Base-by-base conservation (phyloP, 116 monocot species). In the Zostera marina region DNA sequence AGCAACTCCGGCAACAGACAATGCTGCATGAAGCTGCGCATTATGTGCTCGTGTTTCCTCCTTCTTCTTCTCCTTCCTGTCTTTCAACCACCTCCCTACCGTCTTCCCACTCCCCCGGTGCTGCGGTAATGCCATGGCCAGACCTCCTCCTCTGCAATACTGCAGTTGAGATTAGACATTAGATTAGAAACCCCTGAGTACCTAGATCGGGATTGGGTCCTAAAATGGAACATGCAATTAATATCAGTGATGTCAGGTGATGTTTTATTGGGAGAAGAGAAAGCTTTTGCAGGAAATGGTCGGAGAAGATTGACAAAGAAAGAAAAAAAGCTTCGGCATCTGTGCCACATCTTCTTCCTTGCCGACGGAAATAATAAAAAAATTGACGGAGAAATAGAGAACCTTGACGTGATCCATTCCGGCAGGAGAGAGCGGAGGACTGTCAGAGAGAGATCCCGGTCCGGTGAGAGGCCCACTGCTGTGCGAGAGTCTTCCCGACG, bases 381-480 rank as follows among this genome's bases (percentile, higher is more conserved):
- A 7, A 40, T 32, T 1, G 53, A 19, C n/a, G n/a, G n/a, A n/a
- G n/a, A n/a, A n/a, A n/a, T n/a, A n/a, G n/a, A n/a, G n/a, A 15
- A 80, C 81, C 81, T 80, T 84, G 25, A 63, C 47, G 56, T 84
- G 77, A 53, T 84, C 79, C 53, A 74, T 76, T 22, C 73, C 73
- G 15, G 74, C 70, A 42, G 96, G 92, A 47, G 89, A 96, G 59
- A 89, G 76, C 2, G 89, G 89, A 21, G 89, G 96, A 68, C 96
- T 96, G 74, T 96, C 81, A 65, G 75, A 72, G 61, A 74, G 77
- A 5, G 83, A 87, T 41, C 78, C 90, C 3, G 55, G 62, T 47
- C 79, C 79, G 64, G 76, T 90, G 62, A 90, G 76, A 14, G 91
- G 91, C 2, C 91, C 91, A 22, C 88, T 93, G 81, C 93, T 93